Evolutionary conservation across 2,329 filamentous ascomycete genomes (phyloP).

Genomic region (Erysiphe pulchra): DNA sequence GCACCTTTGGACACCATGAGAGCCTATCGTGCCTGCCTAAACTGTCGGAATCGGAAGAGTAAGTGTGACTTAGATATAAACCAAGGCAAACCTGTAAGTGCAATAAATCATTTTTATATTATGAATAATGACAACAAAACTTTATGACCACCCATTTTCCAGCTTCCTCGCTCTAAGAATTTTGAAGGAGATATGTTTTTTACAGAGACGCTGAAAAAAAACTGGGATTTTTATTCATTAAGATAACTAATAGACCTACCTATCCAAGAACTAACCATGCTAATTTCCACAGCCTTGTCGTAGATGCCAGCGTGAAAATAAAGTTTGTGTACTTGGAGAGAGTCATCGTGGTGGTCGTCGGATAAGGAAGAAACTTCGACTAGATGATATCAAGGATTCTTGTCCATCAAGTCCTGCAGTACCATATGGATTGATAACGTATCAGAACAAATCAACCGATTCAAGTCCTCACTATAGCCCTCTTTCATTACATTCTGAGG

Average conservation of each 20-base stretch:
- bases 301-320: constrained; percentile 12
- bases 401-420: constrained; percentile 1
- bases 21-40: constrained; percentile 13
- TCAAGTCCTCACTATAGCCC: constrained; percentile 2
- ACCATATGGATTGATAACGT: neutral
- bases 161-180: too few species aligned
- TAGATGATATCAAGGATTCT: constrained; percentile 4
- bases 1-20: constrained; percentile 11
- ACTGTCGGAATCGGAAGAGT: constrained; percentile 13
- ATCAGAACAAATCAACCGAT: neutral
- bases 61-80: constrained; percentile 13
- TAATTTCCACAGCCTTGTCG: constrained; percentile 10
- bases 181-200: too few species aligned
- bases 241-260: neutral
- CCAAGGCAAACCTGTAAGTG: constrained; percentile 11
- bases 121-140: too few species aligned
- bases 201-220: too few species aligned
- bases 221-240: neutral
- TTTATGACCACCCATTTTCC: too few species aligned
- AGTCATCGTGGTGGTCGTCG: constrained; percentile 12
- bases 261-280: neutral
- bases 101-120: neutral
- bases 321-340: constrained; percentile 12
- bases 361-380: constrained; percentile 12
- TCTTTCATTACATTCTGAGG: constrained; percentile 2